phyloP scores from a whole-genome alignment of 441 rosid species.

The Mallotus japonicus region DNA sequence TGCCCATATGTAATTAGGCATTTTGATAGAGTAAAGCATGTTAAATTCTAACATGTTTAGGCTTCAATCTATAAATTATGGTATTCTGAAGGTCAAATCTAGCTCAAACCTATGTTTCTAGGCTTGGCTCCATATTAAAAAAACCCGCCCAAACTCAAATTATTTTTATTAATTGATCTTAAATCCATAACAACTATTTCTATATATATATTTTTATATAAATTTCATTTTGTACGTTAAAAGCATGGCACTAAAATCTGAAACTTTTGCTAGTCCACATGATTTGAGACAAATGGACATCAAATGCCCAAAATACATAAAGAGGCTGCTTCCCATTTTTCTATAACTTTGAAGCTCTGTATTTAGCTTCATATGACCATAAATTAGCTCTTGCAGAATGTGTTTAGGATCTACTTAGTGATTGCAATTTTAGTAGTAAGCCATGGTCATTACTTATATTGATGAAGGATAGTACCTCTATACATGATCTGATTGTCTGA shows the following conservation, averaged over 20 bases:
- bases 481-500: constrained; percentile 49
- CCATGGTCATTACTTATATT: constrained; percentile 8
- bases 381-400: too few relatives aligned
- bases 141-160: neutral
- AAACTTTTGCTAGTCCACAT: neutral
- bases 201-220: neutral
- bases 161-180: neutral
- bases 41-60: neutral
- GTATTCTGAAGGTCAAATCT: neutral
- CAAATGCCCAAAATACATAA: neutral
- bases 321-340: neutral
- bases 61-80: neutral
- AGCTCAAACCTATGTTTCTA: neutral
- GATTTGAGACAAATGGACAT: neutral
- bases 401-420: neutral
- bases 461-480: constrained; percentile 43
- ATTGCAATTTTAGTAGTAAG: neutral
- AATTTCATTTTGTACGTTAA: neutral
- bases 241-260: neutral
- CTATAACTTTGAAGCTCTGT: neutral
- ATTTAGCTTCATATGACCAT: neutral
- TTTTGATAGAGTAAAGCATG: neutral
- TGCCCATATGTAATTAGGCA: neutral
- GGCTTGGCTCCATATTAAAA: neutral
- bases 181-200: neutral